phyloP scores from a whole-genome alignment of 371 early-diverging fungal genomes.

The Rhizomucor pusillus region DNA sequence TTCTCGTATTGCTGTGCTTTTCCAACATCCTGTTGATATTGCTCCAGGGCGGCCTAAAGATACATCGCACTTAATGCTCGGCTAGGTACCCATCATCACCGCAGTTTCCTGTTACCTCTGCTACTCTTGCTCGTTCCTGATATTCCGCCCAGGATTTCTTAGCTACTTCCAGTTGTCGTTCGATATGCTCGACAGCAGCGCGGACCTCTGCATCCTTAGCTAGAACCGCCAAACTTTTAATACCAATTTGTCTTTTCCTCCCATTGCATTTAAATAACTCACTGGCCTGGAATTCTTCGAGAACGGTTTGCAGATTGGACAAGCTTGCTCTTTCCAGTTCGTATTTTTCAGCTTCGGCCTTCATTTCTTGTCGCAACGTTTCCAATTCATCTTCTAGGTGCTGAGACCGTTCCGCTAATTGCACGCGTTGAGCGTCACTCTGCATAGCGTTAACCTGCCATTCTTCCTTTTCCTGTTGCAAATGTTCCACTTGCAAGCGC shows the following conservation, averaged over 20 bases:
- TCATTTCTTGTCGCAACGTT: slow-evolving; percentile 20
- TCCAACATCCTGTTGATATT: slow-evolving; percentile 58
- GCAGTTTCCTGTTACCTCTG: slow-evolving; percentile 46
- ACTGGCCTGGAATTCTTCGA: slow-evolving; percentile 85
- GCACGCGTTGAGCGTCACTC: slow-evolving; percentile 51
- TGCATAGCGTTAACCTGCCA: slow-evolving; percentile 62
- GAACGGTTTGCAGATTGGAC: slow-evolving; percentile 78
- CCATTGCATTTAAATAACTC: slow-evolving; percentile 19
- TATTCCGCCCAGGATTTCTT: slow-evolving; percentile 58
- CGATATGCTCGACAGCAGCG: slow-evolving; percentile 70
- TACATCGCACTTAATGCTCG: not conserved
- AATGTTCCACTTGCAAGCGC: slow-evolving; percentile 45
- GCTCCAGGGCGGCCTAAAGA: slow-evolving; percentile 41
- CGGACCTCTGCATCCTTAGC: slow-evolving; percentile 76
- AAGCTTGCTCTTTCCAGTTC: slow-evolving; percentile 71
- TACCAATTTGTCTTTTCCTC: not conserved
- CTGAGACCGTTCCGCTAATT: slow-evolving; percentile 43
- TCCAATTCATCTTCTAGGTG: slow-evolving; percentile 41
- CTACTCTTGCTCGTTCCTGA: slow-evolving; percentile 53
- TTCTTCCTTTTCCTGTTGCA: slow-evolving; percentile 63
- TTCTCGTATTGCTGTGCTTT: slow-evolving; percentile 64
- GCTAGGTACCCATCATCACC: not conserved
- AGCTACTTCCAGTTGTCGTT: slow-evolving; percentile 52
- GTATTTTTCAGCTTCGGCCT: slow-evolving; percentile 28
- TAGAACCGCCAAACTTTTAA: slow-evolving; percentile 2